These are phyloP conservation scores for Kockiozyma suomiensis DNA, from an alignment of 805 yeast genomes.

Conservation along the genomic window DNA sequence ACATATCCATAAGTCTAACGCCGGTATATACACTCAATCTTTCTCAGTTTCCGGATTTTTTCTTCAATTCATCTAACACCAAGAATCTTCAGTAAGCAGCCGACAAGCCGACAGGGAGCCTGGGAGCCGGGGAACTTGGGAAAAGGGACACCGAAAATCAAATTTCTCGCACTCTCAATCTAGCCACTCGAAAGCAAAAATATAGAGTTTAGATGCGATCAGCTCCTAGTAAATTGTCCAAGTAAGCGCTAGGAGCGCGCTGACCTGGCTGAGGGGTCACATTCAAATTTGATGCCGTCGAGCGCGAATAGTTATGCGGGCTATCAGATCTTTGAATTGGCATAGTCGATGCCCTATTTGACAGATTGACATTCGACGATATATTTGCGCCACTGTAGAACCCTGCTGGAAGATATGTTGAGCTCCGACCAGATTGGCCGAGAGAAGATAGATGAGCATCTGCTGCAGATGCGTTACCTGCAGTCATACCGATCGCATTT, in stretches of 20 bases:
- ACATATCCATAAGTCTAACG: background rate
- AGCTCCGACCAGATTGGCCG: conserved; percentile 11
- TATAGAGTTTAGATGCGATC: conserved; percentile 10
- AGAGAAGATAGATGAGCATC: background rate
- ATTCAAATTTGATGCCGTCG: background rate
- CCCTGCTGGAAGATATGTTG: conserved; percentile 32
- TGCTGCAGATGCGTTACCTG: conserved; percentile 1
- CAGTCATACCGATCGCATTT: conserved; percentile 40
- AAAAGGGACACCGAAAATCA: too few relatives aligned
- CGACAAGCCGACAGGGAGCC: too few relatives aligned
- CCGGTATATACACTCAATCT: conserved; percentile 5
- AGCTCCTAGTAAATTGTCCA: conserved; percentile 42
- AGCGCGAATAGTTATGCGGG: conserved; percentile 9
- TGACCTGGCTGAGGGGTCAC: conserved; percentile 22
- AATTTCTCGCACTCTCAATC: too few relatives aligned
- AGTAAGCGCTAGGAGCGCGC: conserved; percentile 45
- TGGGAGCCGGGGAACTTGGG: too few relatives aligned
- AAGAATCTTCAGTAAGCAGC: too few relatives aligned
- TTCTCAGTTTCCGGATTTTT: too few relatives aligned
- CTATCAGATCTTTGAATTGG: conserved; percentile 13
- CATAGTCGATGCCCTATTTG: conserved; percentile 8
- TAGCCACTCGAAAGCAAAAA: too few relatives aligned
- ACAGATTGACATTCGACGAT: conserved; percentile 3
- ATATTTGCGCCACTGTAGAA: conserved; percentile 21
- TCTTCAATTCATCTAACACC: too few relatives aligned